Conservation (phyloP, 768 basidiomycete genomes). For the Plicaturopsis crispa region DNA sequence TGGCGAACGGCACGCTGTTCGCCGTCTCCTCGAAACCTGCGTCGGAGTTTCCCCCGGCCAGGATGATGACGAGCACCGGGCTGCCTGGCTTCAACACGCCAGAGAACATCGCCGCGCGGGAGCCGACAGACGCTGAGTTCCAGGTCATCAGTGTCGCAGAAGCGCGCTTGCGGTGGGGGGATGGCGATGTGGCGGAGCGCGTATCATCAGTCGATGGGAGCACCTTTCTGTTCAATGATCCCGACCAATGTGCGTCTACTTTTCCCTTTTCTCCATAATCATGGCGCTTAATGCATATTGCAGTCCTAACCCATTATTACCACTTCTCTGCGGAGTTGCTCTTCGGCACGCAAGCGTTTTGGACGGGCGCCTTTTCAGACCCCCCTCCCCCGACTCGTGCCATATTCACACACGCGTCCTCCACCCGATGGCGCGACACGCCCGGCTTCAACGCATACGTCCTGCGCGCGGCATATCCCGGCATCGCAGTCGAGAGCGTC, state of each 20-base stretch:
- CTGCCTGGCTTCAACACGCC: constrained; percentile 47
- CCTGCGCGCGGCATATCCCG: constrained; percentile 67
- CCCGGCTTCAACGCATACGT: constrained; percentile 77
- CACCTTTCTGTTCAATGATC: constrained; percentile 66
- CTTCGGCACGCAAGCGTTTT: constrained; percentile 70
- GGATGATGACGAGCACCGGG: constrained; percentile 63
- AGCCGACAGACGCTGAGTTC: constrained; percentile 62
- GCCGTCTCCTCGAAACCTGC: constrained; percentile 45
- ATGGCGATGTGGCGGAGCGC: constrained; percentile 20
- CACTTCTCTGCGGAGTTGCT: constrained; percentile 81
- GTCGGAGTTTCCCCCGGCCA: constrained; percentile 33
- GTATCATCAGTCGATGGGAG: constrained; percentile 49
- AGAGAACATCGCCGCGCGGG: constrained; percentile 58
- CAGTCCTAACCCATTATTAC: constrained; percentile 78
- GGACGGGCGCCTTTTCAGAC: constrained; percentile 45
- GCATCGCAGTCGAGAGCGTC: constrained; percentile 55
- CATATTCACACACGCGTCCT: constrained; percentile 60
- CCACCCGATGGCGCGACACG: constrained; percentile 63
- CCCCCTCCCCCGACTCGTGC: constrained; percentile 57
- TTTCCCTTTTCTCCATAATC: neutral
- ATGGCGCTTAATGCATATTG: constrained; percentile 2
- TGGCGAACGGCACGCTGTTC: constrained; percentile 76
- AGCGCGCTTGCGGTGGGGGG: constrained; percentile 58
- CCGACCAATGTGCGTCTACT: constrained; percentile 41
- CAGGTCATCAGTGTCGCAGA: constrained; percentile 50